Conservation (phyloP, 164 flowering plant genomes). For the Liquidambar formosana region DNA sequence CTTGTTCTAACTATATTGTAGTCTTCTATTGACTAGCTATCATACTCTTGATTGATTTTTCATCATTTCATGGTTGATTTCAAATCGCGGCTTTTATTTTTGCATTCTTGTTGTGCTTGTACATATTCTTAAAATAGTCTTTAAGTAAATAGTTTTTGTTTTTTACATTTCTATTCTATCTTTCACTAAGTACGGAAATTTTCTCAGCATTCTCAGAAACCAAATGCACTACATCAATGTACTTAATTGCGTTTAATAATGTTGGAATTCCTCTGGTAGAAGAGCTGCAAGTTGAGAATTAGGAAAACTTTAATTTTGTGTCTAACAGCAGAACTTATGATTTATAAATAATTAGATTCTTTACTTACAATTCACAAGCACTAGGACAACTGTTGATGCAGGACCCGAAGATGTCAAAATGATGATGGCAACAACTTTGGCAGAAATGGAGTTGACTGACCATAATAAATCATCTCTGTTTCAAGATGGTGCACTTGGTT, state of each 20-base stretch:
- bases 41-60: background rate
- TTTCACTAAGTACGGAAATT: too few species aligned
- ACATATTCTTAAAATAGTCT: too few species aligned
- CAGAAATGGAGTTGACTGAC: slow-evolving; percentile 73
- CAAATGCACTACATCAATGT: too few species aligned
- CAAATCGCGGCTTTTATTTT: too few species aligned
- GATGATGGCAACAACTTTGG: slow-evolving; percentile 54
- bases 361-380: background rate
- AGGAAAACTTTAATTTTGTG: too few species aligned
- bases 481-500: slow-evolving; percentile 50
- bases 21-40: background rate
- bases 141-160: too few species aligned
- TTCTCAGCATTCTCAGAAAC: too few species aligned
- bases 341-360: background rate
- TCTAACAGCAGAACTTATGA: background rate
- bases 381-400: slow-evolving; percentile 26
- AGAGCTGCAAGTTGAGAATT: too few species aligned
- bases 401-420: slow-evolving; percentile 54
- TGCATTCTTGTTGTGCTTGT: too few species aligned
- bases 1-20: background rate
- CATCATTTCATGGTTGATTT: background rate
- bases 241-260: too few species aligned
- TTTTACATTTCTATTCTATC: too few species aligned
- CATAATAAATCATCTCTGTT: slow-evolving; percentile 49
- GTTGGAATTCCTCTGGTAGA: too few species aligned